Evolutionary conservation across 805 yeast genomes (phyloP).

Genomic region (Candida orba): DNA sequence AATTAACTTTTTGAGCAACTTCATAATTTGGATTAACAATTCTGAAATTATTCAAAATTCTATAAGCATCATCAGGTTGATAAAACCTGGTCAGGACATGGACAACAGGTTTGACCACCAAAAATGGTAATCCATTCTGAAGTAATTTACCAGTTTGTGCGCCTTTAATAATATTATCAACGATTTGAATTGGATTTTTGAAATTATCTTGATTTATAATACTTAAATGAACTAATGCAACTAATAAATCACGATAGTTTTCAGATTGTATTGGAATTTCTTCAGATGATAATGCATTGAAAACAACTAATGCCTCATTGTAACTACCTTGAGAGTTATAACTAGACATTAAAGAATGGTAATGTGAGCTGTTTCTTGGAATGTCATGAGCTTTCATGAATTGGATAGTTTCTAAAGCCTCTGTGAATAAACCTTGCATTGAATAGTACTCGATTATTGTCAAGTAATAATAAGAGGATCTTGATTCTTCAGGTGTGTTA

Average conservation of each 20-base stretch:
- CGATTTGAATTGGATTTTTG: slow-evolving; percentile 23
- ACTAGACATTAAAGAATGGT: slow-evolving; percentile 25
- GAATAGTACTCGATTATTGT: slow-evolving; percentile 5
- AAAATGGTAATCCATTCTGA: slow-evolving; percentile 25
- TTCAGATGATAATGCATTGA: slow-evolving; percentile 21
- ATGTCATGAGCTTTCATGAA: slow-evolving; percentile 20
- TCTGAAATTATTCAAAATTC: slow-evolving; percentile 26
- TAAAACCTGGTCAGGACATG: slow-evolving; percentile 24
- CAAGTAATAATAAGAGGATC: neutral
- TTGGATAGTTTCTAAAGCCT: slow-evolving; percentile 25
- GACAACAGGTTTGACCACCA: slow-evolving; percentile 30
- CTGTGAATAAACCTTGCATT: slow-evolving; percentile 17
- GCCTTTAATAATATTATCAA: slow-evolving; percentile 25
- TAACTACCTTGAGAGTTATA: slow-evolving; percentile 22
- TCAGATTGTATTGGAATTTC: slow-evolving; percentile 21
- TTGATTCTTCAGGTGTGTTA: neutral
- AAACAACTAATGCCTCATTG: slow-evolving; percentile 23
- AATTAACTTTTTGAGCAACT: slow-evolving; percentile 18
- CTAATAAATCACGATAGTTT: slow-evolving; percentile 24
- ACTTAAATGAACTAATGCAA: slow-evolving; percentile 25
- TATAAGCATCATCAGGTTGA: slow-evolving; percentile 26
- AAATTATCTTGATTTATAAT: slow-evolving; percentile 23
- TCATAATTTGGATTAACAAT: slow-evolving; percentile 21
- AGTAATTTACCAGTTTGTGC: slow-evolving; percentile 17
- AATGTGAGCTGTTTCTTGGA: slow-evolving; percentile 20